These are phyloP conservation scores for Lotmaria passim DNA, from an alignment of 208 protist species.

Conservation along the genomic window DNA sequence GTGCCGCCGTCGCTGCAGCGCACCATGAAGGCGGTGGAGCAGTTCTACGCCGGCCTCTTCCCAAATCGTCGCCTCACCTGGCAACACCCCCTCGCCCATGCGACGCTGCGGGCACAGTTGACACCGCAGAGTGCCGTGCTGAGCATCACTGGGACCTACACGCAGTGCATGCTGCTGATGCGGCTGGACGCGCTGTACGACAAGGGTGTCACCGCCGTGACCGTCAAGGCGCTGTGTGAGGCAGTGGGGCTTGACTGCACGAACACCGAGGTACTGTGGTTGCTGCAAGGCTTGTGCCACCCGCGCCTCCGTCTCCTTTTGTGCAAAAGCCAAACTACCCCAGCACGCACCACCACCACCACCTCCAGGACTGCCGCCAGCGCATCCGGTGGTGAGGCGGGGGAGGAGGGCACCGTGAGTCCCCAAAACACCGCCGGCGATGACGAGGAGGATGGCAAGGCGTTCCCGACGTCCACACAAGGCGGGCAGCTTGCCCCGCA, in stretches of 20 bases:
- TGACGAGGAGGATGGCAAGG: neutral
- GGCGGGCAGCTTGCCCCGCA: constrained; percentile 5
- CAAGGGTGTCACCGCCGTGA: constrained; percentile 28
- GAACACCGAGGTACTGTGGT: constrained; percentile 41
- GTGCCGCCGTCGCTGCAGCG: constrained; percentile 49
- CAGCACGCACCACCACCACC: neutral
- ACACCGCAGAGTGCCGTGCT: constrained; percentile 38
- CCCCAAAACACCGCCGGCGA: too few species aligned
- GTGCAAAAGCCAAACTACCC: constrained; percentile 11
- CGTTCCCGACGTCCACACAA: neutral
- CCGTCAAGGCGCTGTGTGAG: constrained; percentile 70
- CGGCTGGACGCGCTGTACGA: constrained; percentile 82
- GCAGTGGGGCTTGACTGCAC: constrained; percentile 65
- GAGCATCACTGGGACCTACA: constrained; percentile 89
- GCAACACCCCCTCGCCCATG: constrained; percentile 87
- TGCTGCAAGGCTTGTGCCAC: constrained; percentile 64
- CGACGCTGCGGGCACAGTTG: constrained; percentile 55
- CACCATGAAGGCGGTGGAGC: constrained; percentile 60
- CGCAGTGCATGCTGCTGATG: constrained; percentile 92
- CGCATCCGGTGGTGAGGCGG: constrained; percentile 5
- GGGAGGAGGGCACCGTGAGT: constrained; percentile 1
- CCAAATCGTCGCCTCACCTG: constrained; percentile 82
- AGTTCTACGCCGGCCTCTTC: constrained; percentile 89
- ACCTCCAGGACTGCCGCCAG: neutral
- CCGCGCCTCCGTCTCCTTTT: constrained; percentile 51